phyloP scores from a whole-genome alignment of 495 filamentous ascomycete species.

The Hypomontagnella monticulosa region DNA sequence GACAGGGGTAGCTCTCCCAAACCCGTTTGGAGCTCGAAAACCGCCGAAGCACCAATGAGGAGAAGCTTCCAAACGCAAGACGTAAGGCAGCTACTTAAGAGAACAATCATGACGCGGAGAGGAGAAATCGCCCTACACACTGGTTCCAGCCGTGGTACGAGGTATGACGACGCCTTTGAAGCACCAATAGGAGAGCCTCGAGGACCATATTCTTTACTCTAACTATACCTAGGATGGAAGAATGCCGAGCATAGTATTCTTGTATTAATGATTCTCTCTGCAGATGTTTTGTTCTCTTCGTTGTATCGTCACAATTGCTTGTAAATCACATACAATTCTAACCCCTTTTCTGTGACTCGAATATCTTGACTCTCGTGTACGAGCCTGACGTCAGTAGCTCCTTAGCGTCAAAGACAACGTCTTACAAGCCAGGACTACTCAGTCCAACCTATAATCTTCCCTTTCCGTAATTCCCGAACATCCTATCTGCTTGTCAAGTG shows the following conservation, averaged over 20 bases:
- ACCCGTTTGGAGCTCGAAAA: background rate
- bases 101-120: slow-evolving; percentile 36
- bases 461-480: slow-evolving; percentile 34
- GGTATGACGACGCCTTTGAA: background rate
- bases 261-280: background rate
- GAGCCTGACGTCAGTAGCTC: slow-evolving; percentile 27
- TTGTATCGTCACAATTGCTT: background rate
- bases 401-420: slow-evolving; percentile 8
- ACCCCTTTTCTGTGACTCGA: slow-evolving; percentile 13
- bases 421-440: slow-evolving; percentile 12
- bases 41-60: slow-evolving; percentile 26
- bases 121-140: slow-evolving; percentile 34
- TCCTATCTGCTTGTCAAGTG: background rate
- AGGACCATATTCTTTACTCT: background rate
- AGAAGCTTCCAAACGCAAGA: slow-evolving; percentile 14
- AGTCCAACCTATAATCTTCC: slow-evolving; percentile 4
- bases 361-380: background rate
- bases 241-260: background rate
- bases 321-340: background rate
- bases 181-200: slow-evolving; percentile 9
- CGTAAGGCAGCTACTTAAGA: slow-evolving; percentile 10
- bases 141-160: too few relatives aligned
- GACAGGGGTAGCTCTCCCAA: slow-evolving; percentile 5
- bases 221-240: background rate
- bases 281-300: background rate